phyloP scores from a whole-genome alignment of 164 flowering plant species.

The Umbellularia californica region DNA sequence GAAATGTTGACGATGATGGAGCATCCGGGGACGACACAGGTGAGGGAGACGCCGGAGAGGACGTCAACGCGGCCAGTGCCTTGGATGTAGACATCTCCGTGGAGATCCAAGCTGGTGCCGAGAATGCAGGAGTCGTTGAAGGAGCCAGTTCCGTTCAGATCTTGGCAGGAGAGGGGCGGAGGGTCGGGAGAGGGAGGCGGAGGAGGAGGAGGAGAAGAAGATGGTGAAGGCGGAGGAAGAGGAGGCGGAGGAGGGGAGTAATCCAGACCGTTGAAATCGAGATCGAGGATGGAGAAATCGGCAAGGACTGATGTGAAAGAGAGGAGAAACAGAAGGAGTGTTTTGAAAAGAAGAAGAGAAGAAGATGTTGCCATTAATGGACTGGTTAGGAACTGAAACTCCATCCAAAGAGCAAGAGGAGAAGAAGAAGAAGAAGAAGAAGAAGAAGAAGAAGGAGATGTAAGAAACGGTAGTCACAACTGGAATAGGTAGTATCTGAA shows the following conservation, averaged over 20 bases:
- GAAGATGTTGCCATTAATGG: not conserved
- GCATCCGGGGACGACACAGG: constrained; percentile 52
- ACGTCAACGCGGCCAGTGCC: constrained; percentile 58
- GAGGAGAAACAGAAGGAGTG: constrained; percentile 2
- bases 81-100: constrained; percentile 42
- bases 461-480: too few relatives aligned
- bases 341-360: constrained; percentile 1
- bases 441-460: not conserved
- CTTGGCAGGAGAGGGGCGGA: constrained; percentile 53
- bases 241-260: constrained; percentile 46
- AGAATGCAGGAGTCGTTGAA: constrained; percentile 50
- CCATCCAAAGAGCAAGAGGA: not conserved
- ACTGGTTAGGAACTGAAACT: not conserved
- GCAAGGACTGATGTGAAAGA: not conserved
- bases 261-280: constrained; percentile 30
- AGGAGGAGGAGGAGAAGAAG: constrained; percentile 46
- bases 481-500: not conserved
- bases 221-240: constrained; percentile 50
- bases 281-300: constrained; percentile 27
- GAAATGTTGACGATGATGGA: constrained; percentile 42
- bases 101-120: constrained; percentile 35
- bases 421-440: not conserved
- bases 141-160: constrained; percentile 61
- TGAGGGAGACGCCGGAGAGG: constrained; percentile 43
- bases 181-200: constrained; percentile 47